These are phyloP conservation scores for Kodamaea alishanica DNA, from an alignment of 1,139 yeast species.

Conservation along the genomic window DNA sequence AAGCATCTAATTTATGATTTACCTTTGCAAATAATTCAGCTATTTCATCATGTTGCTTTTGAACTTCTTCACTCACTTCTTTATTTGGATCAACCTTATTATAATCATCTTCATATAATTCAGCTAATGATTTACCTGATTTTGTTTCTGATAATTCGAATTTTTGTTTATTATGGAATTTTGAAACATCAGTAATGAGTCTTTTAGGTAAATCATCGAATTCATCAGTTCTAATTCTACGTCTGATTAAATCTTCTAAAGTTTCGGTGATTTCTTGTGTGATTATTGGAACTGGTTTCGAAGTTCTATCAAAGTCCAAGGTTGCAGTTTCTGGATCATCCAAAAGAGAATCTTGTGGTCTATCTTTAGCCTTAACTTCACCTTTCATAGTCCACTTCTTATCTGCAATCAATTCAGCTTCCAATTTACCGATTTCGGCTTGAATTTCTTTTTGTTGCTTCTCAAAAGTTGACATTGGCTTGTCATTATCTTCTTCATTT, in stretches of 20 bases:
- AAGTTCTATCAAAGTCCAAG: conserved; percentile 44
- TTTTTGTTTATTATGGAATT: conserved; percentile 48
- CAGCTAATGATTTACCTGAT: conserved; percentile 85
- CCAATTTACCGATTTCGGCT: conserved; percentile 72
- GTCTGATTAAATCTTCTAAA: conserved; percentile 81
- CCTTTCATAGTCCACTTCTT: conserved; percentile 95
- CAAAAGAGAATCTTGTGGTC: conserved; percentile 78
- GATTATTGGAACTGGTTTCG: conserved; percentile 75
- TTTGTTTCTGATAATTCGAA: conserved; percentile 79
- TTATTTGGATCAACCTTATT: conserved; percentile 45
- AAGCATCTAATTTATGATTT: conserved; percentile 73
- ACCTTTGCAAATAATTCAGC: conserved; percentile 59
- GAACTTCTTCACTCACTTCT: conserved; percentile 56
- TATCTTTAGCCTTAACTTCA: conserved; percentile 75
- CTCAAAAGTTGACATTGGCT: conserved; percentile 70
- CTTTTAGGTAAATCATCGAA: conserved; percentile 86
- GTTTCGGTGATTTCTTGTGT: conserved; percentile 85
- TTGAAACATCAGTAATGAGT: conserved; percentile 57
- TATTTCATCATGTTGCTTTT: conserved; percentile 76
- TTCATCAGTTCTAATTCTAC: conserved; percentile 68
- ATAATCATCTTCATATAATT: conserved; percentile 84
- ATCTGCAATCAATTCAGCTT: conserved; percentile 82
- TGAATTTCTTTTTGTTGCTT: conserved; percentile 76
- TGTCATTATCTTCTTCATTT: conserved; percentile 27
- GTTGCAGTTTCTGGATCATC: conserved; percentile 38